These are phyloP conservation scores for Typha latifolia DNA, from an alignment of 176 grass and related monocot species.

Conservation along the genomic window DNA sequence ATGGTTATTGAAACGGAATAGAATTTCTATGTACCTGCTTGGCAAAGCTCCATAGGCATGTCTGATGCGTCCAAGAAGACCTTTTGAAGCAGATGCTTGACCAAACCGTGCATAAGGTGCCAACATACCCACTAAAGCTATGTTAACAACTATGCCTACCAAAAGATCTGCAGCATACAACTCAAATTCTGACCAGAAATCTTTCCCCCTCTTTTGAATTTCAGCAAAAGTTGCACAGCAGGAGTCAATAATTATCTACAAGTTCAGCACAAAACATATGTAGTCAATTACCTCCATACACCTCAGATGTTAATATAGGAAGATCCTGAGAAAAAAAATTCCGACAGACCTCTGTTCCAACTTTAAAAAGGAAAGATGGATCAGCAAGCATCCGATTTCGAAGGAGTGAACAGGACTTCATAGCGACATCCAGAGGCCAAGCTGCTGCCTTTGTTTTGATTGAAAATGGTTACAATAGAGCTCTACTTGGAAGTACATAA, in stretches of 20 bases:
- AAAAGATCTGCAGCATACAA: slow-evolving; percentile 86
- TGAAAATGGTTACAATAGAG: background rate
- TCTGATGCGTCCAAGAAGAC: slow-evolving; percentile 52
- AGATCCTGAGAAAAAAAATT: background rate
- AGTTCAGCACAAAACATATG: slow-evolving; percentile 9
- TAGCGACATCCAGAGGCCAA: slow-evolving; percentile 63
- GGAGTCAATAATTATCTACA: slow-evolving; percentile 87
- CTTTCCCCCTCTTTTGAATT: slow-evolving; percentile 86
- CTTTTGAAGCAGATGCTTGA: slow-evolving; percentile 46
- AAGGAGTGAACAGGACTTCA: slow-evolving; percentile 52
- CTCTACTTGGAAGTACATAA: background rate
- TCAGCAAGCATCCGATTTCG: slow-evolving; percentile 87
- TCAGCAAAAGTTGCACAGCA: slow-evolving; percentile 86
- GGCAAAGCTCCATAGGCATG: slow-evolving; percentile 84
- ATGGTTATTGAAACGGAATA: background rate
- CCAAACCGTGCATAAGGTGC: slow-evolving; percentile 84
- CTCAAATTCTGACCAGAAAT: slow-evolving; percentile 95
- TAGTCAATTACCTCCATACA: background rate
- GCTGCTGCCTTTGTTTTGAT: slow-evolving; percentile 39
- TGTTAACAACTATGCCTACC: slow-evolving; percentile 87
- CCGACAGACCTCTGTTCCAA: slow-evolving; percentile 55
- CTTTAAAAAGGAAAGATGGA: slow-evolving; percentile 94
- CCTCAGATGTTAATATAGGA: background rate
- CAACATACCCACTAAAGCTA: slow-evolving; percentile 90
- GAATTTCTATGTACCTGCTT: slow-evolving; percentile 50